Conservation (phyloP, 768 basidiomycete species). For the Psilocybe cyanescens region DNA sequence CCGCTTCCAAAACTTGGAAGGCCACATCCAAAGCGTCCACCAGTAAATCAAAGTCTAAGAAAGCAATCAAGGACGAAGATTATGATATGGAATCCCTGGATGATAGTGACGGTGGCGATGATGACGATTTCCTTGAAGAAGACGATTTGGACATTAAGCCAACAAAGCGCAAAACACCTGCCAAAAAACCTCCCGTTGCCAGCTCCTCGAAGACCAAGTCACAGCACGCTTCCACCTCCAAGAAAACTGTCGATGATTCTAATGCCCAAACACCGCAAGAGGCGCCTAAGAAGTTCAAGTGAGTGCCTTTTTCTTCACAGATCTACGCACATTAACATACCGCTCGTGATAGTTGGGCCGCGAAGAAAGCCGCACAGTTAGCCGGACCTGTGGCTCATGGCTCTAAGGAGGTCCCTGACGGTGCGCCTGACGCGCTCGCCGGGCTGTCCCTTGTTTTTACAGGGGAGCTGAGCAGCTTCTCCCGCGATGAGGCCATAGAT, state of each 20-base stretch:
- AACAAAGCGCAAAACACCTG: conserved; percentile 26
- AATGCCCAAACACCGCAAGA: conserved; percentile 19
- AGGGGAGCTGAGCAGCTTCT: conserved; percentile 85
- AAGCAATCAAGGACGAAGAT: conserved; percentile 29
- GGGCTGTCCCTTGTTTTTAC: conserved; percentile 96
- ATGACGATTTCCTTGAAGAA: conserved; percentile 22
- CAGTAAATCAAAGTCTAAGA: conserved; percentile 26
- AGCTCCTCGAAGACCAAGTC: conserved; percentile 23
- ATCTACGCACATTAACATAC: not conserved
- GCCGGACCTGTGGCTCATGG: conserved; percentile 70
- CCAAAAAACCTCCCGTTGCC: conserved; percentile 23
- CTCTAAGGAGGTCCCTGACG: conserved; percentile 74
- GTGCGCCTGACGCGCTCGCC: conserved; percentile 71
- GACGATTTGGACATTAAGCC: conserved; percentile 30
- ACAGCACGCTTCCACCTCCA: conserved; percentile 14
- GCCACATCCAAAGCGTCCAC: conserved; percentile 29
- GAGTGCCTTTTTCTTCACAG: not conserved
- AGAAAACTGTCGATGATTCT: conserved; percentile 18
- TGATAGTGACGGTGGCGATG: conserved; percentile 18
- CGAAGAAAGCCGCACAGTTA: conserved; percentile 59
- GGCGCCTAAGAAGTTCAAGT: conserved; percentile 32
- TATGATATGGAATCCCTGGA: conserved; percentile 26
- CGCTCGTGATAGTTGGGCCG: conserved; percentile 39
- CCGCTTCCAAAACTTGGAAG: conserved; percentile 25
- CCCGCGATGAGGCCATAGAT: conserved; percentile 85